Conservation (phyloP, 1,139 yeast species). For the Sugiyamaella paludigena region DNA sequence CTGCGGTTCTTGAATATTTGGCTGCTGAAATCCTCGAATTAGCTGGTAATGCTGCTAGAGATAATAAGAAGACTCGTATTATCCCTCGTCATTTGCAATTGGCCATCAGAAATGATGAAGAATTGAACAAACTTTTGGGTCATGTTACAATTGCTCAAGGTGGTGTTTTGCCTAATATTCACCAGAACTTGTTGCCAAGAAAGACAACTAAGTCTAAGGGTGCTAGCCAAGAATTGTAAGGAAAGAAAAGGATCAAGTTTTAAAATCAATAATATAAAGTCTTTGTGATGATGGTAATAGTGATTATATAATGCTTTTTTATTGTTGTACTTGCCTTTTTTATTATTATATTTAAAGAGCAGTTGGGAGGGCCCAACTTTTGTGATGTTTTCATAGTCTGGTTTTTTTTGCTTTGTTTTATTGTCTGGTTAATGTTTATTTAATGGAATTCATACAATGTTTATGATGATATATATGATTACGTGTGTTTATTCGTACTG, state of each 20-base stretch:
- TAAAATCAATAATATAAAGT: too few relatives aligned
- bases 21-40: constrained; percentile 97
- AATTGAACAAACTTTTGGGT: constrained; percentile 89
- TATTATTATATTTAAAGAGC: too few relatives aligned
- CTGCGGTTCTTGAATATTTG: constrained; percentile 93
- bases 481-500: too few relatives aligned
- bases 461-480: too few relatives aligned
- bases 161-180: constrained; percentile 96
- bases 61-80: constrained; percentile 96
- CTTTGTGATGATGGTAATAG: too few relatives aligned
- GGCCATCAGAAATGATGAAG: constrained; percentile 98
- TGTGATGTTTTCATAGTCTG: neutral
- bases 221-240: constrained; percentile 40
- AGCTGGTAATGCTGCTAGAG: constrained; percentile 99
- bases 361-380: neutral
- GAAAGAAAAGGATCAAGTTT: too few relatives aligned
- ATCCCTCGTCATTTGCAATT: constrained; percentile 98
- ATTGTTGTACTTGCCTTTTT: too few relatives aligned
- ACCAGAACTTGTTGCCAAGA: constrained; percentile 93
- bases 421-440: constrained; percentile 11
- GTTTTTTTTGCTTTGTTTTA: constrained; percentile 4
- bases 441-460: constrained; percentile 6
- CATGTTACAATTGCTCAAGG: constrained; percentile 95
- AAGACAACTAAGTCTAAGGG: constrained; percentile 46
- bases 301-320: too few relatives aligned